Evolutionary conservation across 257 asterid genomes (phyloP).

Genomic region (Nicotiana tabacum): DNA sequence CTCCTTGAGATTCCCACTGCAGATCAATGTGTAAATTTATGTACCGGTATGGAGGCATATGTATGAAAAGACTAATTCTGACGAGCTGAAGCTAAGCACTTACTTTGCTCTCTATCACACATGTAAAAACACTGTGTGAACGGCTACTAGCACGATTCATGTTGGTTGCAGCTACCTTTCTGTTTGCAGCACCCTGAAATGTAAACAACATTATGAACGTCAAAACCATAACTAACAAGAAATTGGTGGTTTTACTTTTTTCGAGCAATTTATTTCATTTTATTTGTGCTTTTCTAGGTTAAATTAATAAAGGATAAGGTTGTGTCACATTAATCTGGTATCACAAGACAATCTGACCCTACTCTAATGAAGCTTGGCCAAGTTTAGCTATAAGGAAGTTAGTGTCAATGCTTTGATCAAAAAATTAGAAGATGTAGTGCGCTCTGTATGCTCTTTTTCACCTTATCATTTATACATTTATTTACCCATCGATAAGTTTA

Average conservation of each 20-base stretch:
- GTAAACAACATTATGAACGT: constrained; percentile 5
- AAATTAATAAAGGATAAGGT: not conserved
- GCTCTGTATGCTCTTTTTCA: not conserved
- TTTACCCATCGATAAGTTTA: not conserved
- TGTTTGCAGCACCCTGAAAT: constrained; percentile 83
- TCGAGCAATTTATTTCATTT: not conserved
- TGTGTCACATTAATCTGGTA: not conserved
- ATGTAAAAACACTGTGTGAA: constrained; percentile 96
- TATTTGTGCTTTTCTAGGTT: not conserved
- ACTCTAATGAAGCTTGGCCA: not conserved
- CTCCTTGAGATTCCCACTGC: constrained; percentile 93
- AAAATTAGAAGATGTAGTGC: not conserved
- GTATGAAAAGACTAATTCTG: constrained; percentile 4
- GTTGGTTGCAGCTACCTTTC: constrained; percentile 97
- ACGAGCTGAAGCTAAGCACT: constrained; percentile 6
- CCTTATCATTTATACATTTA: not conserved
- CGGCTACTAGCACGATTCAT: constrained; percentile 99
- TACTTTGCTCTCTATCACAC: constrained; percentile 92
- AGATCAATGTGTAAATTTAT: not conserved
- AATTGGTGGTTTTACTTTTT: not conserved
- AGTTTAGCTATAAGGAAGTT: not conserved
- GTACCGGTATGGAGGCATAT: constrained; percentile 9
- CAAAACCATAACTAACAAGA: not conserved
- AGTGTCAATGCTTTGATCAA: not conserved
- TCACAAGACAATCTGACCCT: not conserved